Evolutionary conservation across 495 filamentous ascomycete species (phyloP).

Genomic region (Aspergillus sclerotiicarbonarius): DNA sequence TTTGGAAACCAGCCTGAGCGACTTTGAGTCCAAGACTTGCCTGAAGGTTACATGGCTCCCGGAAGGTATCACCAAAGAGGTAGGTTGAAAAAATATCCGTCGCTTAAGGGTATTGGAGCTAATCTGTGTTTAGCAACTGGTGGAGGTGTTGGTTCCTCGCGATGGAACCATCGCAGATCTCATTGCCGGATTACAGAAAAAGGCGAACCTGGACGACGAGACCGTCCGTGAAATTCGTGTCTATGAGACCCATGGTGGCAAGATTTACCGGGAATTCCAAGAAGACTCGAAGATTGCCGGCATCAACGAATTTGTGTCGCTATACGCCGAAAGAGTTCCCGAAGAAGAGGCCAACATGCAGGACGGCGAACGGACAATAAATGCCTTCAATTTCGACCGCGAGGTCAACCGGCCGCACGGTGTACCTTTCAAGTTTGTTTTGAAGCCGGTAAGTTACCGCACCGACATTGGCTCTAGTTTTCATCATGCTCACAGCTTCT

Average conservation of each 20-base stretch:
- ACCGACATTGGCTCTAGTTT: neutral
- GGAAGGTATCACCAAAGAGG: slow-evolving; percentile 89
- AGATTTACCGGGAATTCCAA: slow-evolving; percentile 71
- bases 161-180: slow-evolving; percentile 76
- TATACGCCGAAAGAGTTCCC: slow-evolving; percentile 78
- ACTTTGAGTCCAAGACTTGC: slow-evolving; percentile 85
- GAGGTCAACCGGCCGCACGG: slow-evolving; percentile 77
- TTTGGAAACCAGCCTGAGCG: slow-evolving; percentile 87
- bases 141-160: slow-evolving; percentile 81
- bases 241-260: slow-evolving; percentile 75
- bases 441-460: slow-evolving; percentile 70
- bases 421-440: slow-evolving; percentile 85
- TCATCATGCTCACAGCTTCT: slow-evolving; percentile 21
- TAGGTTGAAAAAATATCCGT: slow-evolving; percentile 34
- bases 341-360: slow-evolving; percentile 70
- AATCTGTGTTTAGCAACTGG: slow-evolving; percentile 52
- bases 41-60: slow-evolving; percentile 79
- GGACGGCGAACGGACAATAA: slow-evolving; percentile 59
- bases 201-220: slow-evolving; percentile 74
- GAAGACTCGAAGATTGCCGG: slow-evolving; percentile 62
- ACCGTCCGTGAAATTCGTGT: slow-evolving; percentile 65
- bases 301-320: slow-evolving; percentile 79
- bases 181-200: slow-evolving; percentile 69
- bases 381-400: slow-evolving; percentile 86
- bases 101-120: neutral